phyloP scores from a whole-genome alignment of 371 early-diverging fungal species.

The Nosema muscidifuracis region DNA sequence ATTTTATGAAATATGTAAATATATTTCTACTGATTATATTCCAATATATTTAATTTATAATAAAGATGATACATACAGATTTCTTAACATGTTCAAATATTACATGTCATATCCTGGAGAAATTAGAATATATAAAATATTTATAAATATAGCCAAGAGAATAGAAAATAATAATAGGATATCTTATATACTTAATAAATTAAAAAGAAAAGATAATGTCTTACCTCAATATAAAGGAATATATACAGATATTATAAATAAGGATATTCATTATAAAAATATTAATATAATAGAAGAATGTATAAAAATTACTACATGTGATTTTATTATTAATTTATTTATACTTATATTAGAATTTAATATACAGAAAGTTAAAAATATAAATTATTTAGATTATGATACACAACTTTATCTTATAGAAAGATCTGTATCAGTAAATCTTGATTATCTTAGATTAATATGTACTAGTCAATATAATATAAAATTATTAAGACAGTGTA shows the following conservation, averaged over 20 bases:
- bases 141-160: neutral
- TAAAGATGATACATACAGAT: neutral
- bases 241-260: neutral
- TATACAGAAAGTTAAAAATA: neutral
- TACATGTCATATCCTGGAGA: neutral
- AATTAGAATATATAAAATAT: conserved; percentile 9
- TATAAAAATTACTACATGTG: too few species aligned
- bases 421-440: neutral
- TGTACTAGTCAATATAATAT: neutral
- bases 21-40: neutral
- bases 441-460: neutral
- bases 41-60: neutral
- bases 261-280: neutral
- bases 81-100: conserved; percentile 7
- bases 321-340: neutral
- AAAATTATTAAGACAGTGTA: neutral
- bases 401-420: neutral
- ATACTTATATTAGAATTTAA: neutral
- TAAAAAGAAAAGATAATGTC: neutral
- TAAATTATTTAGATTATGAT: neutral
- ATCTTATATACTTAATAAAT: neutral
- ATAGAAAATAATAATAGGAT: neutral
- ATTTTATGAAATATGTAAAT: neutral
- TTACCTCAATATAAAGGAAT: neutral
- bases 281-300: neutral